Evolutionary conservation across 225 moss, liverwort and hornwort genomes (phyloP).

Genomic region (Marchantia paleacea): DNA sequence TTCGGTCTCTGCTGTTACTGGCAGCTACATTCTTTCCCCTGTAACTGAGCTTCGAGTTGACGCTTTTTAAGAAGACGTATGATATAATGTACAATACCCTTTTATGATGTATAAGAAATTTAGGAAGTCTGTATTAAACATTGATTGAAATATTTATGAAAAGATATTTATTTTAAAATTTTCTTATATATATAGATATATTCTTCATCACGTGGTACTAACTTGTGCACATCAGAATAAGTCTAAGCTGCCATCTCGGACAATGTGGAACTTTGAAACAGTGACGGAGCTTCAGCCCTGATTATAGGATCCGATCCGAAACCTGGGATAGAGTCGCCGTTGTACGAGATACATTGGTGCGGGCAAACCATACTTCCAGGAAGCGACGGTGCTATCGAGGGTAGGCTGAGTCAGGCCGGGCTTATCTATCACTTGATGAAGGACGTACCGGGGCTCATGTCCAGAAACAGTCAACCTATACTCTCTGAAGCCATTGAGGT

Average conservation of each 20-base stretch:
- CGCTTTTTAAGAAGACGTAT: no score
- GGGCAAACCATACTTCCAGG: conserved; percentile 50
- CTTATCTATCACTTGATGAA: conserved; percentile 48
- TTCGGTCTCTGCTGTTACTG: no score
- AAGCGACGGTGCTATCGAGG: conserved; percentile 53
- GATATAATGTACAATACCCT: no score
- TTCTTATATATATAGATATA: no score
- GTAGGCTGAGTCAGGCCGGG: conserved; percentile 49
- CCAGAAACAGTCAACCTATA: conserved; percentile 39
- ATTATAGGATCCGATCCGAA: conserved; percentile 53
- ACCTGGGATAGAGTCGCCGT: conserved; percentile 40
- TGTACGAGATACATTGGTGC: conserved; percentile 48
- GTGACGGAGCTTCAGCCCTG: conserved; percentile 51
- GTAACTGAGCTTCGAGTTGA: no score
- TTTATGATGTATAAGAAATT: no score
- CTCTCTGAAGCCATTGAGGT: conserved; percentile 38
- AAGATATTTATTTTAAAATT: no score
- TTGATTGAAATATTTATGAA: no score
- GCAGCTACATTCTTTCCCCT: no score
- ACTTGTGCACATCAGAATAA: neutral
- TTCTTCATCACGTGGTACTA: no score
- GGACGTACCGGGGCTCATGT: conserved; percentile 41
- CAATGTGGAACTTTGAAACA: neutral
- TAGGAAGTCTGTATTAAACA: no score
- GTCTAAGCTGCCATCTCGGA: neutral